Conservation (phyloP, 306 rosid genomes). For the Vicia faba region DNA sequence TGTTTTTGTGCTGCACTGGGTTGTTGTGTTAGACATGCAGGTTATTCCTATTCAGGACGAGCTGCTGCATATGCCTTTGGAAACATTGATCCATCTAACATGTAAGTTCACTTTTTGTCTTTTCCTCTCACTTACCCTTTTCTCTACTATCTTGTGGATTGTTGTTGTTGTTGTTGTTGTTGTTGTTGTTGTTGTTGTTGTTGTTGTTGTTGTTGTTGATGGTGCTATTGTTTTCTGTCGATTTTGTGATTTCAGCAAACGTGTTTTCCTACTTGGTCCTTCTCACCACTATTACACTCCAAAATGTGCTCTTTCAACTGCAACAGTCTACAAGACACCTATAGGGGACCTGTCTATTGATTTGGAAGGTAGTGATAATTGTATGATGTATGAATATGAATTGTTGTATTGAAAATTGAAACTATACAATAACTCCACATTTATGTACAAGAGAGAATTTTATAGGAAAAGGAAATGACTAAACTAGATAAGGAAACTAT, state of each 20-base stretch:
- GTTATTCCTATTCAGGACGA: conserved; percentile 92
- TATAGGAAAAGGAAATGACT: background rate
- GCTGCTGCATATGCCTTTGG: conserved; percentile 98
- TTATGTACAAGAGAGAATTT: background rate
- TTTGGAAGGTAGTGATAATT: conserved; percentile 73
- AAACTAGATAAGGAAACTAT: background rate
- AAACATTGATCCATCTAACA: conserved; percentile 88
- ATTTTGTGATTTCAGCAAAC: conserved; percentile 55
- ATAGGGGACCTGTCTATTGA: conserved; percentile 90
- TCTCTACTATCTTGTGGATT: background rate
- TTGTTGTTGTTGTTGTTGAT: background rate
- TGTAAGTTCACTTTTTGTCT: conserved; percentile 54
- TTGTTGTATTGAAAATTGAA: background rate
- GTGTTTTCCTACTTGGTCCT: conserved; percentile 97
- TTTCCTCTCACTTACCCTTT: background rate
- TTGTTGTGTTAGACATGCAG: conserved; percentile 77
- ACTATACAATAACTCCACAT: background rate
- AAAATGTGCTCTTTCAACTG: conserved; percentile 88
- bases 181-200: background rate
- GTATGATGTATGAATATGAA: background rate
- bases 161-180: background rate
- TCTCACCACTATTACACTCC: conserved; percentile 92
- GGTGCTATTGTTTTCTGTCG: background rate
- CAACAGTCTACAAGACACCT: conserved; percentile 93
- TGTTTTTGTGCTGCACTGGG: conserved; percentile 31